Percentiles rank a stretch among this genome's conserved stretches.
These are phyloP conservation scores for Jatropha curcas DNA, from an alignment of 345 rosid species.

Conservation along the genomic window DNA sequence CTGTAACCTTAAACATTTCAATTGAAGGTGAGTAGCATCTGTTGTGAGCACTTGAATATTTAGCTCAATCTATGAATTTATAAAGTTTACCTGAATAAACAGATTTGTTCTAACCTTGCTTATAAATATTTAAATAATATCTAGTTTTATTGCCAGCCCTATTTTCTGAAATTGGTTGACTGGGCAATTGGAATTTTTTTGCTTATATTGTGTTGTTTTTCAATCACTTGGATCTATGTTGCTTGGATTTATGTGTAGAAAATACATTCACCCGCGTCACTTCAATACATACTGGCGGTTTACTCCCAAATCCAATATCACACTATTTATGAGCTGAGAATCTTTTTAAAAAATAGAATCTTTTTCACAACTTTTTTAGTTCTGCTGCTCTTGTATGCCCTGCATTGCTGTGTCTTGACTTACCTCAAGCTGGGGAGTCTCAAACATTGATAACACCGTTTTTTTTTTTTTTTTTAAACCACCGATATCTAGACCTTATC, in stretches of 20 bases:
- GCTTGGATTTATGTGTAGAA: not conserved
- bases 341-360: no score
- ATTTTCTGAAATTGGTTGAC: not conserved
- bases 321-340: no score
- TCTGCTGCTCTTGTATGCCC: not conserved
- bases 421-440: no score
- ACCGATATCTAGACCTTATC: no score
- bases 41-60: not conserved
- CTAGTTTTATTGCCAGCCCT: not conserved
- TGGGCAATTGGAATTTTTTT: not conserved
- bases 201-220: not conserved
- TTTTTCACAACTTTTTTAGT: not conserved
- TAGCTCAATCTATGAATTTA: not conserved
- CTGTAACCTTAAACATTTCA: not conserved
- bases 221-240: not conserved
- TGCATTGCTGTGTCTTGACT: not conserved
- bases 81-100: constrained; percentile 1
- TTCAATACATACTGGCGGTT: no score
- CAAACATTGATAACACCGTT: no score
- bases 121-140: not conserved
- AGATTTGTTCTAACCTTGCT: not conserved
- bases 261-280: no score
- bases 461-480: no score
- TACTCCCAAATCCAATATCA: no score
- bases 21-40: not conserved